Base-by-base conservation (phyloP, 2,329 filamentous ascomycete genomes). In the Pyrenophora teres region DNA sequence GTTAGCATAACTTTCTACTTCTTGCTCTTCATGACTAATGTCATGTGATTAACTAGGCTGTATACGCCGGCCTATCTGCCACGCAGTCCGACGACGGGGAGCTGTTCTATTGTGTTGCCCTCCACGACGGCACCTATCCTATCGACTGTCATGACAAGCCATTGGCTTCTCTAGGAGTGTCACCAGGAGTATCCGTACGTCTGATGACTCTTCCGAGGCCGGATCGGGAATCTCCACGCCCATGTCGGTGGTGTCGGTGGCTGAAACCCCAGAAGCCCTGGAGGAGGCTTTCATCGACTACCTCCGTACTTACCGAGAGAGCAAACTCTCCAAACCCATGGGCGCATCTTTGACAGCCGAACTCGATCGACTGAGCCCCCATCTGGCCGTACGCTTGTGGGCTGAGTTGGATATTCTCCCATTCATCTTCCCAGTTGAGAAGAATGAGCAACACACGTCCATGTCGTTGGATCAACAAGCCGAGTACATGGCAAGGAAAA, bases 401-500 rank as follows among this genome's bases (percentile, higher is more conserved):
- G 75, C 84, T 2, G 86, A 91, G 55, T 76, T 92, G 31, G 90
- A 94, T 67, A 84, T 92, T 50, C 83, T 93, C 2, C 87, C 88
- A 1, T 78, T 93, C 35, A 81, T 88, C 3, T 79, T 91, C 15
- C 57, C 61, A 31, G 63, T 61, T 9, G 59, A 48, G n/a, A 46
- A 8, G 3, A 52, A 52, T 23, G 30, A 40, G 16, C 37, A 51
- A 56, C 83, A 81, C 79, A 76, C 80, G 39, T 71, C 75, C 30
- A 84, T 85, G 67, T 76, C 80, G n/a, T 80, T 92, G 4, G 90
- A 92, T 63, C 90, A 94, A 69, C 86, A 92, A 70, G 89, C 90
- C 1, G 90, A 93, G 68, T 89, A 87, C 0, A 88, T 92, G 83
- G 87, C 87, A 1, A 81, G 90, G 55, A 92, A 92, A 76, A 90